Base-by-base conservation (phyloP, 2,329 filamentous ascomycete species). In the Achaetomium macrosporum region DNA sequence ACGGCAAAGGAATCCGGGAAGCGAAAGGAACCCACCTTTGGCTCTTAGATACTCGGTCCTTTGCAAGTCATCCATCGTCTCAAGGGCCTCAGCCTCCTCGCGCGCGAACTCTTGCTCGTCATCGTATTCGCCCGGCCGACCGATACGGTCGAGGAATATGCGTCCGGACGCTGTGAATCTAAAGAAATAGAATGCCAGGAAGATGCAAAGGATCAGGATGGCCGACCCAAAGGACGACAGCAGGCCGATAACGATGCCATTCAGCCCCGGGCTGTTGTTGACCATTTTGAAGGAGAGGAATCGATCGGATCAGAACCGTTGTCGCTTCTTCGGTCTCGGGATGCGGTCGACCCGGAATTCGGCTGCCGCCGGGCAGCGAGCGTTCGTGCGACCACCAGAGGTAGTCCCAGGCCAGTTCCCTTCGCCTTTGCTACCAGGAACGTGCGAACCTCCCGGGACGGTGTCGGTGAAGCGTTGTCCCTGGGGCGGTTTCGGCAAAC, bases 211-310 rank as follows among this genome's bases (percentile, higher is more conserved):
- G 57, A 95, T 90, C 53, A 96, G 76, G 31, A 88, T 82, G 42
- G 92, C 92, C 37, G 91, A 95, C 57, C 90, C 92, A 71, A 97
- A 92, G 13, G 92, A 95, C 37, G 91, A 96, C 57, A 96, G 78
- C 66, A 99, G 84, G 61, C 92, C 93, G 68, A 99, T 97, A 70
- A 97, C 79, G 64, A 97, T 88, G 69, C 92, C 92, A 59, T 81
- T 83, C 60, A 83, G 68, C 29, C 56, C 57, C 19, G 59, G 52
- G 47, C 47, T 47, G 47, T 58, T 55, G 51, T 57, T 45, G 51
- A 51, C 47, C 61, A 61, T 61, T 25, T 51, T 57, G 53, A 42
- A 49, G 43, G 29, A 41, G 9, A 6, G n/a, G 20, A 30, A n/a
- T 31, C 36, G 20, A 25, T 37, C 37, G 17, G 33, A 35, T 33